These are phyloP conservation scores for Ogataea methylovora DNA, from an alignment of 805 yeast genomes.

Conservation along the genomic window DNA sequence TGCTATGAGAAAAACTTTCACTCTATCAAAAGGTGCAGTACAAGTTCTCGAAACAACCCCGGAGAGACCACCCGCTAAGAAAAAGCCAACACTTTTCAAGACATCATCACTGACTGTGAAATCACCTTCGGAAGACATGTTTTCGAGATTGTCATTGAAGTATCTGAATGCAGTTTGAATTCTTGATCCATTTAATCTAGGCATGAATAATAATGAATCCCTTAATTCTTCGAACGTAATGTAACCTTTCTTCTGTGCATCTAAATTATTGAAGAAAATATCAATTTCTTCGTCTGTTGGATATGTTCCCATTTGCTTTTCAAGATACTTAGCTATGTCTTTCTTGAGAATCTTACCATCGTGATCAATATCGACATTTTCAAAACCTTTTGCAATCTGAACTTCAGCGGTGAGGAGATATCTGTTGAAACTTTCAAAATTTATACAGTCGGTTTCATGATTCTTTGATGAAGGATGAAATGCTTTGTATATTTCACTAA, in stretches of 20 bases:
- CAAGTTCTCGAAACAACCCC: constrained; percentile 95
- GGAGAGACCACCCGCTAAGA: constrained; percentile 89
- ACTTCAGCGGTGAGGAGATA: constrained; percentile 63
- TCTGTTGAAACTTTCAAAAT: constrained; percentile 56
- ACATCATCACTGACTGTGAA: constrained; percentile 76
- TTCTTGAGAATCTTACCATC: constrained; percentile 62
- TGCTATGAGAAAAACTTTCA: constrained; percentile 90
- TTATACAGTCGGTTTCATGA: constrained; percentile 40
- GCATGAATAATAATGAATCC: constrained; percentile 74
- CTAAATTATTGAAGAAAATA: constrained; percentile 47
- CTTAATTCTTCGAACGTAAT: constrained; percentile 84
- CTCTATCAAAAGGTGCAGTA: constrained; percentile 95
- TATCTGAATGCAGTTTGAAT: constrained; percentile 75
- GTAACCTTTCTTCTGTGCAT: constrained; percentile 50
- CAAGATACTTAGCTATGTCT: constrained; percentile 64
- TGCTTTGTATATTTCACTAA: constrained; percentile 46
- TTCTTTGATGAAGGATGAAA: constrained; percentile 37
- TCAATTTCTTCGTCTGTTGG: constrained; percentile 49
- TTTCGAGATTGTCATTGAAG: constrained; percentile 69
- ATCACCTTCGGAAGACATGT: constrained; percentile 86
- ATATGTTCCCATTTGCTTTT: constrained; percentile 40
- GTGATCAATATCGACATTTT: constrained; percentile 57
- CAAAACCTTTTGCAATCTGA: constrained; percentile 64
- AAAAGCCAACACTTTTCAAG: constrained; percentile 80
- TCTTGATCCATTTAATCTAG: constrained; percentile 69